Conservation (phyloP, 2,329 filamentous ascomycete genomes). For the Sclerotinia subarctica region DNA sequence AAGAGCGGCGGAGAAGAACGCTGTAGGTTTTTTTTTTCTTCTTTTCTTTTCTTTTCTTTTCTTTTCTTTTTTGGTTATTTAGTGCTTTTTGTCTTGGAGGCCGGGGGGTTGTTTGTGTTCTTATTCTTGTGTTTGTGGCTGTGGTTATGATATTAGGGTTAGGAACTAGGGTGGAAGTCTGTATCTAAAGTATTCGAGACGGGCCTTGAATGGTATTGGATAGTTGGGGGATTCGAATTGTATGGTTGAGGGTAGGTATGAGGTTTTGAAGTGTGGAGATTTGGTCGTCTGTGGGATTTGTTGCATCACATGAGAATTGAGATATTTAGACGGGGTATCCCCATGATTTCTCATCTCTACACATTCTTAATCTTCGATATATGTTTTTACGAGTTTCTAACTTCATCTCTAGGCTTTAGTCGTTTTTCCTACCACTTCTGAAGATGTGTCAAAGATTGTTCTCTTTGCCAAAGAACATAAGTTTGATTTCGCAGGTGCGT, state of each 20-base stretch:
- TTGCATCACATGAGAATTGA: neutral
- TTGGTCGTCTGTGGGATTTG: neutral
- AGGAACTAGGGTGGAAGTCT: too few species aligned
- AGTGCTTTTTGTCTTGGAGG: neutral
- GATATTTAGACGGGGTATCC: neutral
- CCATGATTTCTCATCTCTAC: too few species aligned
- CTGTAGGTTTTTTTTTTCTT: slow-evolving; percentile 22
- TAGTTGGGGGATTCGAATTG: neutral
- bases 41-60: neutral
- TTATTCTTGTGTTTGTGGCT: too few species aligned
- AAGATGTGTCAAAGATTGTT: slow-evolving; percentile 24
- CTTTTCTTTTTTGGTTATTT: neutral
- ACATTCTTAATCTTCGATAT: neutral
- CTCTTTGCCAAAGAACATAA: slow-evolving; percentile 21
- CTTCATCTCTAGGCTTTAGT: slow-evolving; percentile 4
- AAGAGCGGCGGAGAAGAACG: slow-evolving; percentile 27
- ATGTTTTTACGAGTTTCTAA: neutral
- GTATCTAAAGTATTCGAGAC: too few species aligned
- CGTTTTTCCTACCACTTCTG: slow-evolving; percentile 23
- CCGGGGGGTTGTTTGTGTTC: too few species aligned
- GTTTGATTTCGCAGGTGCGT: slow-evolving; percentile 18
- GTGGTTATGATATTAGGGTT: neutral
- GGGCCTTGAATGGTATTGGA: too few species aligned
- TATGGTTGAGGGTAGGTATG: neutral
- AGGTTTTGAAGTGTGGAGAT: neutral